Percentiles rank a stretch among this genome's conserved stretches.
Evolutionary conservation across 1,284 basidiomycete genomes (phyloP).

Genomic region (Termitomyces sp.): DNA sequence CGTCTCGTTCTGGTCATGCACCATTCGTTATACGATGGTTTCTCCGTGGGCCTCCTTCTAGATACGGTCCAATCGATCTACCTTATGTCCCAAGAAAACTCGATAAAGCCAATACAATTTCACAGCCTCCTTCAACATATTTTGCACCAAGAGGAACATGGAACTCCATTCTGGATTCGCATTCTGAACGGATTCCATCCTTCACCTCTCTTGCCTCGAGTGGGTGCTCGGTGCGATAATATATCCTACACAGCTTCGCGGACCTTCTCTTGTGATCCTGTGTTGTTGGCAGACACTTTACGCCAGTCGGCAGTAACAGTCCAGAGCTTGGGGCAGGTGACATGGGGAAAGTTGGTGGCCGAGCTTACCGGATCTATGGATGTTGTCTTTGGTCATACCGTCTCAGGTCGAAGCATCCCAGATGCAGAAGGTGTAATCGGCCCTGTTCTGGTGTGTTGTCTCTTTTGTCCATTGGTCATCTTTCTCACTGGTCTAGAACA

Average conservation of each 20-base stretch:
- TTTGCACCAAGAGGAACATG: slow-evolving; percentile 33
- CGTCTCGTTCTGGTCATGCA: slow-evolving; percentile 41
- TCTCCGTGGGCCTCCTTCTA: slow-evolving; percentile 37
- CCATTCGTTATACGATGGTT: slow-evolving; percentile 49
- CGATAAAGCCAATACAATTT: slow-evolving; percentile 27
- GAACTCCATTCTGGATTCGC: slow-evolving; percentile 37
- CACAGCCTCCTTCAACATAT: slow-evolving; percentile 24
- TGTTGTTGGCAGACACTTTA: slow-evolving; percentile 15
- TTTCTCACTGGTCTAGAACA: slow-evolving; percentile 32
- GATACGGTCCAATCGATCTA: slow-evolving; percentile 33
- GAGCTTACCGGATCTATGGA: slow-evolving; percentile 29
- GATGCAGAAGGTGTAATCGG: slow-evolving; percentile 44
- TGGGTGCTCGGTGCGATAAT: not conserved
- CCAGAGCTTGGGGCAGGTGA: slow-evolving; percentile 36
- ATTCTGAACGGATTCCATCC: slow-evolving; percentile 28
- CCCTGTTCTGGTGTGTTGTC: slow-evolving; percentile 40
- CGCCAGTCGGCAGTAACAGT: slow-evolving; percentile 19
- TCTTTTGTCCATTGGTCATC: not conserved
- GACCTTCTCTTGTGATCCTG: slow-evolving; percentile 16
- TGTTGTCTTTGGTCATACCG: slow-evolving; percentile 44
- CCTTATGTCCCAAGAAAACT: slow-evolving; percentile 16
- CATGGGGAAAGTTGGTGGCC: slow-evolving; percentile 39
- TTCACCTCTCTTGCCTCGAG: slow-evolving; percentile 10
- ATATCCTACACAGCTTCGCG: slow-evolving; percentile 11
- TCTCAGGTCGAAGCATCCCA: slow-evolving; percentile 41